Base-by-base conservation (phyloP, 1,284 basidiomycete species). In the Trichosporon coremiiforme region DNA sequence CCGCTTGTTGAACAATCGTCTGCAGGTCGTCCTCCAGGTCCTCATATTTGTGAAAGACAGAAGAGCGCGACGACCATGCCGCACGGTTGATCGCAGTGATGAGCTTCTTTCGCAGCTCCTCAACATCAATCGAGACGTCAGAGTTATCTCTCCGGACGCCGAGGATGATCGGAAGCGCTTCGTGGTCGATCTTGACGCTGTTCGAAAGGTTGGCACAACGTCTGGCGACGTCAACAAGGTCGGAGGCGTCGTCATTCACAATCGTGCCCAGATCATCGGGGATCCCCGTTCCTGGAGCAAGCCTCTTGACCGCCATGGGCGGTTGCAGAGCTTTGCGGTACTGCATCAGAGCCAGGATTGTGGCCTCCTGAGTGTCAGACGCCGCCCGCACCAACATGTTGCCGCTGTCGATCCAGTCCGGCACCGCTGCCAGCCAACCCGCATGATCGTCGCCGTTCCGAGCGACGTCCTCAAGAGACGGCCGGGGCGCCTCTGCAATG, bases 321-420 rank as follows among this genome's bases (percentile, higher is more conserved):
- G 70, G 66, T 0, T 62, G 65, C 15, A 70, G 57, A 6, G 70
- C 57, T 33, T 73, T 71, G 20, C 70, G 69, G 45, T 72, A 75
- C 64, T 69, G 73, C 70, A 75, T 72, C n/a, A 73, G 66, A 5
- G 71, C 70, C 10, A 75, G 66, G 0, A 66, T 62, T 4, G 74
- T 69, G 1, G 70, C 64, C 50, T 72, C 70, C 36, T 67, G 68
- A 0, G 67, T 66, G 35, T 71, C 71, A 8, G 53, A 60, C 0
- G 73, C 70, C 1, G 60, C 38, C 8, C 66, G 64, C 4, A 65
- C 53, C 12, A 70, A 41, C 45, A 64, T 35, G 22, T 67, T 68
- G 20, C 71, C 69, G 5, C 66, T 57, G n/a, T 69, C 25, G 17
- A 71, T 65, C 71, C 71, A 73, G 1, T 31, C 50, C 12, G 68